Evolutionary conservation across 2,329 filamentous ascomycete genomes (phyloP), one percentile per base, ranked within the genome.

Genomic region (Madurella mycetomatis): DNA sequence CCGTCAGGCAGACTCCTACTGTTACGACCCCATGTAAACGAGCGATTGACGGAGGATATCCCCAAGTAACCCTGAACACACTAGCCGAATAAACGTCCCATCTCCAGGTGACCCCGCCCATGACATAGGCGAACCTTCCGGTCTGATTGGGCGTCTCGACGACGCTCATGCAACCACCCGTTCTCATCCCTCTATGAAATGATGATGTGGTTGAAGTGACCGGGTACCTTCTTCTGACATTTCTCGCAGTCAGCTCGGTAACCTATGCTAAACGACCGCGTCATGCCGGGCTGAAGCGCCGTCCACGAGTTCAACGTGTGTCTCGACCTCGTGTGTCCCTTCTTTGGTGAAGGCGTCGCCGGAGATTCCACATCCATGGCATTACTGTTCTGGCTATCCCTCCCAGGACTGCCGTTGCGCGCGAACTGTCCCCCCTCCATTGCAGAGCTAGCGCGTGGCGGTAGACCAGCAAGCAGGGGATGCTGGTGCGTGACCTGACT

Each of bases 131-230:
- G 15, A 16, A 18, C 45, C 9, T 8, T 9, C 13, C 31, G 16
- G 9, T 56, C 39, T 40, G 31, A 30, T 12, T 7, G 1, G 45
- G 32, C 13, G 37, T 40, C 50, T 63, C 58, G 8, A 60, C 41
- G 9, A 16, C 19, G 34, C 49, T 59, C 19, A 37, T 5, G n/a
- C 37, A n/a, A n/a, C n/a, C n/a, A 17, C 2, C 51, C 58, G 15
- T 50, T 17, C 11, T 42, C 45, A 40, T 57, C 52, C 34, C 47
- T 45, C 75, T 82, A 84, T 46, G 81, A 82, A 64, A 84, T 78
- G 59, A 90, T 83, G 56, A 91, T 89, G 70, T 92, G 88, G 65
- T 87, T 90, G 66, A 90, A 91, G 67, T 92, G 88, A 1, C 88
- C 88, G 0, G 88, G 87, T 8, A 90, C 85, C 66, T 85, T 87